phyloP scores from a whole-genome alignment of 768 basidiomycete species.

The Kwoniella bestiolae region DNA sequence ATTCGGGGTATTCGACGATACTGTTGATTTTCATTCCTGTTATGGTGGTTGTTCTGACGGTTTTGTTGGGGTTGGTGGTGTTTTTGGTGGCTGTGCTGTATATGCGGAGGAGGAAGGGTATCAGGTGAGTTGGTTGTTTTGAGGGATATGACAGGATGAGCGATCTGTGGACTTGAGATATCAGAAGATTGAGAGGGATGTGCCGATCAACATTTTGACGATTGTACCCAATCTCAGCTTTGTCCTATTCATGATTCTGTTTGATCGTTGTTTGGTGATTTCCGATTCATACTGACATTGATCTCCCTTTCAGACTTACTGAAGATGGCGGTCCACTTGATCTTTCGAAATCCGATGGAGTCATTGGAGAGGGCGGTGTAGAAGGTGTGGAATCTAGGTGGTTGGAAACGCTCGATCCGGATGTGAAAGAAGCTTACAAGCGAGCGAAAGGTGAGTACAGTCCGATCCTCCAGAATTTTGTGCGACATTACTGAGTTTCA shows the following conservation, averaged over 20 bases:
- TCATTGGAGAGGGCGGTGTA: slow-evolving; percentile 89
- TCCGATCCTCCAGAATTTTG: no score
- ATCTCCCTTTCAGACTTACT: slow-evolving; percentile 68
- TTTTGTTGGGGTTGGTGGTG: slow-evolving; percentile 87
- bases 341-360: slow-evolving; percentile 82
- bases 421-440: slow-evolving; percentile 70
- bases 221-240: neutral
- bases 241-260: neutral
- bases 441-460: slow-evolving; percentile 77
- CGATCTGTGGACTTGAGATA: neutral
- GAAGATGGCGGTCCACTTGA: slow-evolving; percentile 93
- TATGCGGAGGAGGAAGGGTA: slow-evolving; percentile 60
- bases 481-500: neutral
- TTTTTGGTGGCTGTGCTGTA: slow-evolving; percentile 89
- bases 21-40: slow-evolving; percentile 77
- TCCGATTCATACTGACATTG: slow-evolving; percentile 42
- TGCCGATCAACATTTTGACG: no score
- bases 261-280: neutral
- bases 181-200: no score
- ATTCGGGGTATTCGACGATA: slow-evolving; percentile 26
- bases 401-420: slow-evolving; percentile 80
- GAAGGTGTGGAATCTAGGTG: slow-evolving; percentile 90
- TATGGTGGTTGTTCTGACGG: slow-evolving; percentile 88
- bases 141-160: neutral
- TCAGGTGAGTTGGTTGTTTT: slow-evolving; percentile 37